These are phyloP conservation scores for Ettlia oleoabundans DNA, from an alignment of 139 green algal species.

Conservation along the genomic window DNA sequence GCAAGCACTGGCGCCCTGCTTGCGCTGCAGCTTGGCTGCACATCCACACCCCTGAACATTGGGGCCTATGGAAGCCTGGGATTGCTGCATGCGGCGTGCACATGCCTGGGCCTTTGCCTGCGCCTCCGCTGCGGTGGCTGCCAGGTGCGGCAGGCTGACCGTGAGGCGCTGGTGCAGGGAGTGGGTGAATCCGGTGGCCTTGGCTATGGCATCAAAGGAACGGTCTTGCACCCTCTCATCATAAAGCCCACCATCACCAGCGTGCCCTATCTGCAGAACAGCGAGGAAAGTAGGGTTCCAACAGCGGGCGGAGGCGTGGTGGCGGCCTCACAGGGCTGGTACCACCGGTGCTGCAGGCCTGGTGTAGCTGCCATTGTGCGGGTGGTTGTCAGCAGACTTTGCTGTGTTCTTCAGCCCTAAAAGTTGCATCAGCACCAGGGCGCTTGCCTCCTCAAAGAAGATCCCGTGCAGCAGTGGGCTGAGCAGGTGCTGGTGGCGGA, in stretches of 20 bases:
- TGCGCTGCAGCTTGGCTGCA: too few relatives aligned
- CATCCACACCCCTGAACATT: too few relatives aligned
- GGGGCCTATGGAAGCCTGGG: too few relatives aligned
- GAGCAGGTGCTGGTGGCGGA: too few relatives aligned
- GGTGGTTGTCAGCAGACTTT: neutral
- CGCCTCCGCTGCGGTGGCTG: neutral
- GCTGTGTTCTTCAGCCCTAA: neutral
- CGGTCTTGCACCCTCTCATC: slow-evolving; percentile 58
- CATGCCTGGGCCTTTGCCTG: neutral
- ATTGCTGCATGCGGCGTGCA: neutral
- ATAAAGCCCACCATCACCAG: slow-evolving; percentile 58
- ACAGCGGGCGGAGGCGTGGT: too few relatives aligned
- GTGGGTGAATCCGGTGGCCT: slow-evolving; percentile 7
- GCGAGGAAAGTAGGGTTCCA: too few relatives aligned
- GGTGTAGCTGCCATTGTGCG: too few relatives aligned
- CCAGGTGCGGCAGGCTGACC: neutral
- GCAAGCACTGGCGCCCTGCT: neutral
- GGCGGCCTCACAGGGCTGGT: too few relatives aligned
- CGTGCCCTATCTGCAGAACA: slow-evolving; percentile 57
- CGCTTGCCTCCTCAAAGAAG: slow-evolving; percentile 54
- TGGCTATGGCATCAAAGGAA: slow-evolving; percentile 47
- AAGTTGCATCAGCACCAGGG: too few relatives aligned
- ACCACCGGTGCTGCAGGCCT: too few relatives aligned
- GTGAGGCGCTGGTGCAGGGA: neutral
- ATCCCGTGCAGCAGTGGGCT: slow-evolving; percentile 29